phyloP scores from a whole-genome alignment of 306 rosid species.

The Castanea mollissima region DNA sequence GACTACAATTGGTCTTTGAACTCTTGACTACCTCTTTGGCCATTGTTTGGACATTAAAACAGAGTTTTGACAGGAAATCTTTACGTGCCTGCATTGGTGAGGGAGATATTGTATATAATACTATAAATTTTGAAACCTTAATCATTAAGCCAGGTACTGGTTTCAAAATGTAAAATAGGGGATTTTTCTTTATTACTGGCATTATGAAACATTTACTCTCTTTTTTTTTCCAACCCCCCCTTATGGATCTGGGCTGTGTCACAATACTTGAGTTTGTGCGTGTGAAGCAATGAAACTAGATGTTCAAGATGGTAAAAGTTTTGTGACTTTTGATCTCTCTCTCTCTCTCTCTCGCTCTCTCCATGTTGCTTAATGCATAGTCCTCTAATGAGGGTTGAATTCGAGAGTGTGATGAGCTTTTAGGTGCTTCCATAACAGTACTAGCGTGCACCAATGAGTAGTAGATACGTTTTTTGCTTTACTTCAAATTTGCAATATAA shows the following conservation, averaged over 20 bases:
- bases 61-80: background rate
- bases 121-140: background rate
- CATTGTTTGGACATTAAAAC: background rate
- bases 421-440: too few relatives aligned
- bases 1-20: constrained; percentile 72
- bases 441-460: too few relatives aligned
- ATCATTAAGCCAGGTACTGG: background rate
- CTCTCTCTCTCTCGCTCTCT: too few relatives aligned
- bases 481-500: too few relatives aligned
- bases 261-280: too few relatives aligned
- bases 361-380: too few relatives aligned
- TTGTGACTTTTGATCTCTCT: too few relatives aligned
- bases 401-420: too few relatives aligned
- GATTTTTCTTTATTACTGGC: background rate
- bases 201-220: background rate
- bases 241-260: background rate
- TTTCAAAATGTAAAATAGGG: background rate
- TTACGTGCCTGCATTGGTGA: constrained; percentile 8
- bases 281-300: too few relatives aligned
- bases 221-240: background rate
- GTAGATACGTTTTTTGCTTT: too few relatives aligned
- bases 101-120: constrained; percentile 20
- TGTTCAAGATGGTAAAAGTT: too few relatives aligned
- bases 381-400: too few relatives aligned
- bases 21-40: constrained; percentile 30